A percentile compares a stretch with the other conserved stretches of the same genome.
phyloP scores from a whole-genome alignment of 1,284 basidiomycete genomes.

The Apiotrichum akiyoshidainum region DNA sequence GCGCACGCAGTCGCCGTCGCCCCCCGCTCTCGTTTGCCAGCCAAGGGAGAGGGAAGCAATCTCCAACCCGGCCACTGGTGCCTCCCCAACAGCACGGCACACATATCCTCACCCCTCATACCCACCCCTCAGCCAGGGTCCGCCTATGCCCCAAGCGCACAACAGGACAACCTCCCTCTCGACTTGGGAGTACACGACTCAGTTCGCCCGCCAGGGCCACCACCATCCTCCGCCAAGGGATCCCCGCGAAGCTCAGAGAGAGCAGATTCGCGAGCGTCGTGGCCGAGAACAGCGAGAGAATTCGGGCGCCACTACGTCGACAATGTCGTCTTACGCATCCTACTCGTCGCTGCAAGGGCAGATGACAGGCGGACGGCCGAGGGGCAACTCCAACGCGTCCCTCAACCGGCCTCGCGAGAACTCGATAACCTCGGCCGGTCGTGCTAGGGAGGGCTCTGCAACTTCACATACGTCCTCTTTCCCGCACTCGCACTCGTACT shows the following conservation, averaged over 20 bases:
- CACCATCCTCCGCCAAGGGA: not conserved
- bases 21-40: not conserved
- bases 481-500: not conserved
- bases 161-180: not conserved
- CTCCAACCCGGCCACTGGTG: no score
- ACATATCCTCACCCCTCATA: not conserved
- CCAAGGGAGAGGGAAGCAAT: no score
- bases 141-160: not conserved
- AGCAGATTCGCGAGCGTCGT: no score
- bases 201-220: not conserved
- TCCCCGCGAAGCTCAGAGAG: no score
- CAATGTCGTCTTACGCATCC: not conserved
- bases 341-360: not conserved
- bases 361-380: no score
- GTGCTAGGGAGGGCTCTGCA: not conserved
- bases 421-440: no score
- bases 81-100: not conserved
- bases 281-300: not conserved
- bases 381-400: no score
- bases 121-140: not conserved
- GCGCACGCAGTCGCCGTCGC: not conserved
- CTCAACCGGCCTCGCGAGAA: no score
- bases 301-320: not conserved
- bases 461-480: not conserved
- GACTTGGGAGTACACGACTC: not conserved